Percentiles rank a stretch among this genome's conserved stretches.
phyloP scores from a whole-genome alignment of 345 rosid genomes.

The Acer campestre region DNA sequence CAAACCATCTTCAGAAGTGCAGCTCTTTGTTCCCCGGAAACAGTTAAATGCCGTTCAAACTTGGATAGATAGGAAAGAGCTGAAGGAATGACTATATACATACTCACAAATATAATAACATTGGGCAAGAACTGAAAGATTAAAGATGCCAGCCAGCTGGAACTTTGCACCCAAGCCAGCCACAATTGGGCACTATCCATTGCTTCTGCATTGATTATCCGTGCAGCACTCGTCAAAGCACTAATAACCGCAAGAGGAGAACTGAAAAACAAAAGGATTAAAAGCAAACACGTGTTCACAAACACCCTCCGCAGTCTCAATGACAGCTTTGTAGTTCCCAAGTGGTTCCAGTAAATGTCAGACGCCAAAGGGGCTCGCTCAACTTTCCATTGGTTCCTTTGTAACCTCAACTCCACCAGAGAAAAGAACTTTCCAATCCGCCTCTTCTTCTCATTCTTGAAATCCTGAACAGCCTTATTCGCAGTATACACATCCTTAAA shows the following conservation, averaged over 20 bases:
- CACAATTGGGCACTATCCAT: slow-evolving; percentile 86
- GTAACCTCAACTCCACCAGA: slow-evolving; percentile 75
- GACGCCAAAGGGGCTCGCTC: slow-evolving; percentile 95
- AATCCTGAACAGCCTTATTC: slow-evolving; percentile 93
- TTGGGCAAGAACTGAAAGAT: slow-evolving; percentile 93
- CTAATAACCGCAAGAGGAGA: slow-evolving; percentile 88
- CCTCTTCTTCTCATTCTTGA: slow-evolving; percentile 72
- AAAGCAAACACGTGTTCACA: slow-evolving; percentile 80
- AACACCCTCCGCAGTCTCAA: slow-evolving; percentile 66
- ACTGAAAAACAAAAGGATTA: slow-evolving; percentile 88
- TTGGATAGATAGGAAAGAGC: slow-evolving; percentile 90
- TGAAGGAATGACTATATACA: slow-evolving; percentile 91
- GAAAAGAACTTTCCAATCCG: slow-evolving; percentile 88
- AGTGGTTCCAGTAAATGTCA: slow-evolving; percentile 95
- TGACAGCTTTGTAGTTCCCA: slow-evolving; percentile 82
- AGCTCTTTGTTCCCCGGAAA: slow-evolving; percentile 92
- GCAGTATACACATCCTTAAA: slow-evolving; percentile 94
- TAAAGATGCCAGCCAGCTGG: slow-evolving; percentile 90
- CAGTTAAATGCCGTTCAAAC: slow-evolving; percentile 88
- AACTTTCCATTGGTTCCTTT: slow-evolving; percentile 98
- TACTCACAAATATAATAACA: slow-evolving; percentile 86
- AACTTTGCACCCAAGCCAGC: slow-evolving; percentile 92
- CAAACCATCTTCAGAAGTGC: slow-evolving; percentile 98
- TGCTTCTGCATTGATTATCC: slow-evolving; percentile 91
- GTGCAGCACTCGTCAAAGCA: slow-evolving; percentile 82